Conservation (phyloP, 2,329 filamentous ascomycete genomes). For the Cercospora sojina region DNA sequence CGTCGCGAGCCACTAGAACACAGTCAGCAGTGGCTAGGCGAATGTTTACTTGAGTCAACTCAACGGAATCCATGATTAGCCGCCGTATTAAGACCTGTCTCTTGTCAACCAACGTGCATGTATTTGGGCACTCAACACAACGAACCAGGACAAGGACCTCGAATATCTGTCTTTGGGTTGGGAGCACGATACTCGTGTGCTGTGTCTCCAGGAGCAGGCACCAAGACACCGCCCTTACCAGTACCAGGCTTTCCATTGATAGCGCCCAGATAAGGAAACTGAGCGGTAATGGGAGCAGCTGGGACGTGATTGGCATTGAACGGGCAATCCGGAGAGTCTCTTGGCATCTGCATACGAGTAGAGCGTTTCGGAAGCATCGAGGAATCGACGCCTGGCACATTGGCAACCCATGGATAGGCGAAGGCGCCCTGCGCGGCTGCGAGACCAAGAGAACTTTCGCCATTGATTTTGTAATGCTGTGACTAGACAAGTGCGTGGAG, state of each 20-base stretch:
- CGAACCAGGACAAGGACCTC: constrained; percentile 38
- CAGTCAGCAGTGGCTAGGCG: neutral
- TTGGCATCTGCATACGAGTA: constrained; percentile 9
- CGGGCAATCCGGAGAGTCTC: constrained; percentile 35
- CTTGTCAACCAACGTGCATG: neutral
- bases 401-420: constrained; percentile 41
- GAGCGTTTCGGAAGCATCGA: constrained; percentile 31
- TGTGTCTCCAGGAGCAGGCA: constrained; percentile 44
- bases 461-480: neutral
- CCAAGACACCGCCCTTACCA: constrained; percentile 43
- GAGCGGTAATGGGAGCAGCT: constrained; percentile 35
- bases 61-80: constrained; percentile 42
- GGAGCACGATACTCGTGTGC: constrained; percentile 41
- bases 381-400: constrained; percentile 40
- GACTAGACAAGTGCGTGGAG: neutral
- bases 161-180: constrained; percentile 39
- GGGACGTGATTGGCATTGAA: constrained; percentile 41
- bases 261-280: constrained; percentile 44
- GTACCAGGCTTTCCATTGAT: constrained; percentile 43
- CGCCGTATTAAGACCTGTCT: constrained; percentile 23
- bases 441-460: constrained; percentile 13
- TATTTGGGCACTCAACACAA: neutral
- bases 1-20: constrained; percentile 37
- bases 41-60: neutral
- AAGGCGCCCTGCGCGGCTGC: constrained; percentile 23